Conservation (phyloP, 257 asterid genomes). For the Plantago ovata region DNA sequence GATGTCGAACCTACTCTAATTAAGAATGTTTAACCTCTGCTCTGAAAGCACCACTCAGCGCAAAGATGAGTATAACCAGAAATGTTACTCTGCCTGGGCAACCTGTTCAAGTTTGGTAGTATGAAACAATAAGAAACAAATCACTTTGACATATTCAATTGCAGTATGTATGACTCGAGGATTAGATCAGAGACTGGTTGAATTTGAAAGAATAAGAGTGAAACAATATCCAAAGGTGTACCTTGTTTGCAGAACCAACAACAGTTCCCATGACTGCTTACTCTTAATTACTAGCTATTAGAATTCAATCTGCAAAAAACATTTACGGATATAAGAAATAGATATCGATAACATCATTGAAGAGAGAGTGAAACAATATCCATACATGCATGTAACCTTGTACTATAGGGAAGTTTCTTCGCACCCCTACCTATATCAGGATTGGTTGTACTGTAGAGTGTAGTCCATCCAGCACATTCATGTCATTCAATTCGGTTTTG, state of each 20-base stretch:
- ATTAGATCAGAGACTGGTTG: constrained; percentile 1
- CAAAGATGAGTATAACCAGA: constrained; percentile 85
- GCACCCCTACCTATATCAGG: too few relatives aligned
- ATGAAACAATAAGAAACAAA: background rate
- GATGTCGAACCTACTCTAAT: constrained; percentile 40
- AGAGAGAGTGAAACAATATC: too few relatives aligned
- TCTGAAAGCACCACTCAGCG: constrained; percentile 93
- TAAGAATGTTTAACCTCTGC: constrained; percentile 64
- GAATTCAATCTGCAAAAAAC: constrained; percentile 29
- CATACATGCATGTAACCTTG: too few relatives aligned
- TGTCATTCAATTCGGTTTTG: too few relatives aligned
- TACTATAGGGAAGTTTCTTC: too few relatives aligned
- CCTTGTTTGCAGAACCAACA: constrained; percentile 53
- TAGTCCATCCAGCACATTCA: too few relatives aligned
- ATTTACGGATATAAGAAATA: constrained; percentile 10
- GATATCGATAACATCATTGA: too few relatives aligned
- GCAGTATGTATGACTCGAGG: background rate
- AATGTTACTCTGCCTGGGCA: constrained; percentile 95
- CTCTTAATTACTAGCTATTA: background rate
- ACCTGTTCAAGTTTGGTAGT: constrained; percentile 44
- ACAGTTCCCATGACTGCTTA: constrained; percentile 50
- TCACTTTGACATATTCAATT: background rate
- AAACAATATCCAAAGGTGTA: constrained; percentile 20
- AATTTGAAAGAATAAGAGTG: background rate
- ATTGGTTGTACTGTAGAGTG: too few relatives aligned